These are phyloP conservation scores for Tolypocladium cylindrosporum DNA, from an alignment of 2,329 filamentous ascomycete species.

Conservation along the genomic window DNA sequence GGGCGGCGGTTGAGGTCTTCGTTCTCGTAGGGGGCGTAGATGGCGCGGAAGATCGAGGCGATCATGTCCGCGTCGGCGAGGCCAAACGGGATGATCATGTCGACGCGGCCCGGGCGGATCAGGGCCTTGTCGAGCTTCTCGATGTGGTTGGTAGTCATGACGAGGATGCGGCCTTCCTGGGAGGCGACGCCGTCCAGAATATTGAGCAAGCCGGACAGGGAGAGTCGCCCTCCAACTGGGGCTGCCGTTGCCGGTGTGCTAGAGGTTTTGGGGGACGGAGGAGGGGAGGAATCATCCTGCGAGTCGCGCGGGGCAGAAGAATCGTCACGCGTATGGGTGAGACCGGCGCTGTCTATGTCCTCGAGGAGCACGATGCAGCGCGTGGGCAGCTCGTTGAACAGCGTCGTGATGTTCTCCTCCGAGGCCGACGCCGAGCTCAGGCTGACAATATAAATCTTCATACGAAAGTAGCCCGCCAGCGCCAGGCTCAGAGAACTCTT, in stretches of 20 bases:
- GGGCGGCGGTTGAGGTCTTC: constrained; percentile 7
- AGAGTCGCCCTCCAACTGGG: constrained; percentile 33
- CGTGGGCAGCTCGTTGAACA: constrained; percentile 58
- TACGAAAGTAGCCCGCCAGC: constrained; percentile 57
- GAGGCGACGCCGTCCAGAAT: constrained; percentile 66
- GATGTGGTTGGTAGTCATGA: constrained; percentile 57
- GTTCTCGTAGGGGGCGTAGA: constrained; percentile 42
- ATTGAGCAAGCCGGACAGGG: constrained; percentile 69
- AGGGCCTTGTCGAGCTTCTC: constrained; percentile 53
- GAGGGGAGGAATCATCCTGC: constrained; percentile 1
- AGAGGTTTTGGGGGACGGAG: constrained; percentile 5
- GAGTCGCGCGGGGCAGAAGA: constrained; percentile 1
- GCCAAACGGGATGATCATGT: constrained; percentile 48
- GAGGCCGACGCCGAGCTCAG: constrained; percentile 52
- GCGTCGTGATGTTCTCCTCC: constrained; percentile 52
- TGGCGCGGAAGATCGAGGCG: constrained; percentile 45
- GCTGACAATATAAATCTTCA: constrained; percentile 64
- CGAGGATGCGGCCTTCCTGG: constrained; percentile 51
- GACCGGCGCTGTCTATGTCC: constrained; percentile 64
- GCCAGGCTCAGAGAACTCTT: constrained; percentile 66
- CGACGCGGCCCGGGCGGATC: constrained; percentile 52
- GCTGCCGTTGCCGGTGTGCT: not conserved
- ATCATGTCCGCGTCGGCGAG: constrained; percentile 43
- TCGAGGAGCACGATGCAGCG: constrained; percentile 67
- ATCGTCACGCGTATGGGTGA: constrained; percentile 48